These are phyloP conservation scores for Cladosporium sp. DNA, from an alignment of 2,329 filamentous ascomycete genomes.

Conservation along the genomic window DNA sequence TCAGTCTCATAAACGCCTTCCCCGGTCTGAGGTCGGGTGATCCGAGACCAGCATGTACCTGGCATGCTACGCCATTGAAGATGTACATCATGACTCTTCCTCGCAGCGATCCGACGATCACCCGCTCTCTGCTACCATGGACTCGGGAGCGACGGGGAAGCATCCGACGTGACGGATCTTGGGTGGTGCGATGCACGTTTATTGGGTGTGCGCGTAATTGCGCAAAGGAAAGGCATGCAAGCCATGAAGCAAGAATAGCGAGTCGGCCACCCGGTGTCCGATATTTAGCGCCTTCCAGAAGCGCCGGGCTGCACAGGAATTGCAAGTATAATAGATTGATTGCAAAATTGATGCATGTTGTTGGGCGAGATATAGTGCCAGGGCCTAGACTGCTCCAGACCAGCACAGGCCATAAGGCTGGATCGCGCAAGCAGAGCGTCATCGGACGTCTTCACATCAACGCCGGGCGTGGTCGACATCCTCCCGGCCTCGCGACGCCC, in stretches of 20 bases:
- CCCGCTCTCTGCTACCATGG: background rate
- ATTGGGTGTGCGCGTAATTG: no score
- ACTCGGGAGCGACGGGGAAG: conserved; percentile 4
- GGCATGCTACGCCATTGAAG: no score
- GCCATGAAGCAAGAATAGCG: no score
- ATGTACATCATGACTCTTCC: background rate
- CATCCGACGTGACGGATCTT: background rate
- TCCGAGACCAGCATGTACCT: no score
- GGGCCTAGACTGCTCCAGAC: background rate
- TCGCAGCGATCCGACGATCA: conserved; percentile 7
- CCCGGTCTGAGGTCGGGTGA: no score
- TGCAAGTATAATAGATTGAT: no score
- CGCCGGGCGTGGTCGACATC: background rate
- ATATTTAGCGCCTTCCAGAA: no score
- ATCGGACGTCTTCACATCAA: background rate
- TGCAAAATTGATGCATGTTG: background rate
- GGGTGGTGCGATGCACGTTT: background rate
- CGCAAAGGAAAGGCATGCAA: no score
- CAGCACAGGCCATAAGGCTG: background rate
- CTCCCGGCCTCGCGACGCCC: background rate
- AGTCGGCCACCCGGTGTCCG: no score
- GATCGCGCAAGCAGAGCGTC: background rate
- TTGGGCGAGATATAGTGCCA: background rate
- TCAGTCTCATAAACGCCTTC: no score
- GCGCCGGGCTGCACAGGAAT: no score